Evolutionary conservation across 1,284 basidiomycete species (phyloP).

Genomic region (Kwoniella shivajii): DNA sequence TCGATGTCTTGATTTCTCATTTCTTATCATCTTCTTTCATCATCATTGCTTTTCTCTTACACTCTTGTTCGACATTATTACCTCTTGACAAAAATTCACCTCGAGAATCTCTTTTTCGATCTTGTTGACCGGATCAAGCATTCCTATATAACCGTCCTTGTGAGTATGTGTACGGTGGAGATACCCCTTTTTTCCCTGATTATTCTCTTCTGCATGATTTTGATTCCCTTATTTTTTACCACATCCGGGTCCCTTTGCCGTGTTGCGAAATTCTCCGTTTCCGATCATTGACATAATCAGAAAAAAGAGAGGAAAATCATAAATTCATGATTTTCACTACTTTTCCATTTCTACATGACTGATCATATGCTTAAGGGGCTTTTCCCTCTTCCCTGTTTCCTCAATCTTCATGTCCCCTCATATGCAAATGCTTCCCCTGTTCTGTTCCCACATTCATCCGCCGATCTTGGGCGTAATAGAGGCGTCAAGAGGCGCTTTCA

Average conservation of each 20-base stretch:
- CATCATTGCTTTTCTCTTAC: background rate
- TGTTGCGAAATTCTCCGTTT: constrained; percentile 15
- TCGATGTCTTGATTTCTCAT: background rate
- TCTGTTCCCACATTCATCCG: background rate
- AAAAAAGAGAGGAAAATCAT: background rate
- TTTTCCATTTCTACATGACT: background rate
- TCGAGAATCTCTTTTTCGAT: no score
- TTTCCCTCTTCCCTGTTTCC: no score
- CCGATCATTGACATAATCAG: constrained; percentile 7
- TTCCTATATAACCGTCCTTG: background rate
- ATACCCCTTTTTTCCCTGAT: background rate
- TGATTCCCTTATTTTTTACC: no score
- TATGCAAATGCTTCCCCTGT: background rate
- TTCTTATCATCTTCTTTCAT: background rate
- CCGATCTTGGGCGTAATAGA: background rate
- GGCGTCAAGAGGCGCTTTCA: constrained; percentile 1
- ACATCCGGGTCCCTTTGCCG: constrained; percentile 19
- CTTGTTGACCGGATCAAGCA: constrained; percentile 1
- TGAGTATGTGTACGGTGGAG: background rate
- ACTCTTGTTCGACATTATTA: background rate
- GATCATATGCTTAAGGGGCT: background rate
- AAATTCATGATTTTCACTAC: background rate
- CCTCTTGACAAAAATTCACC: background rate
- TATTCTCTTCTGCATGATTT: background rate
- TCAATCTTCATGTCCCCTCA: no score